phyloP scores from a whole-genome alignment of 2,329 filamentous ascomycete species.

The Pyricularia sp. region DNA sequence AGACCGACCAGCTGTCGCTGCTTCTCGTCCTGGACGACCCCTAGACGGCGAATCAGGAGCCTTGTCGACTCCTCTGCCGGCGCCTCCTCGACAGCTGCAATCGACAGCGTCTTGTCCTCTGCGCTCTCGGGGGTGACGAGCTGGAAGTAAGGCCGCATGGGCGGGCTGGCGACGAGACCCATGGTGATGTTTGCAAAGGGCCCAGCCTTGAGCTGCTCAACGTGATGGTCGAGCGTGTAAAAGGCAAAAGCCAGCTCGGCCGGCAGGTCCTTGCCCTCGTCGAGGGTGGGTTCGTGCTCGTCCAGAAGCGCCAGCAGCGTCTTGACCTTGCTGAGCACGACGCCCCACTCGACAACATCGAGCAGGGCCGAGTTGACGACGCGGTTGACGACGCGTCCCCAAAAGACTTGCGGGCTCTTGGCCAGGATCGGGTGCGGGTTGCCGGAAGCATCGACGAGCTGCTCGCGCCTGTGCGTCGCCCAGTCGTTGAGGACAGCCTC shows the following conservation, averaged over 20 bases:
- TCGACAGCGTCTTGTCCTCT: conserved; percentile 5
- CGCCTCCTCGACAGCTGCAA: conserved; percentile 8
- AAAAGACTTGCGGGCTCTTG: neutral
- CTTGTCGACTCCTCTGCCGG: conserved; percentile 4
- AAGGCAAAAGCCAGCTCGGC: conserved; percentile 9
- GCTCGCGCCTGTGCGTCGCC: conserved; percentile 9
- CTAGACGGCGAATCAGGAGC: conserved; percentile 7
- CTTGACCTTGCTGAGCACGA: conserved; percentile 9
- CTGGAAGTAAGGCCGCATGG: conserved; percentile 7
- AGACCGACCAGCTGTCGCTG: conserved; percentile 9
- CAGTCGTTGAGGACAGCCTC: conserved; percentile 5
- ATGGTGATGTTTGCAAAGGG: conserved; percentile 6
- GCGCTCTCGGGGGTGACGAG: conserved; percentile 2
- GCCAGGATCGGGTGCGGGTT: conserved; percentile 4
- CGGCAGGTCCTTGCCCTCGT: conserved; percentile 3
- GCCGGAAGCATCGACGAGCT: conserved; percentile 3
- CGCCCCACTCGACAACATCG: conserved; percentile 9
- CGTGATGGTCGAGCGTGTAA: conserved; percentile 11
- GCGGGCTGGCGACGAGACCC: conserved; percentile 6
- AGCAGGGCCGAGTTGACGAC: conserved; percentile 8
- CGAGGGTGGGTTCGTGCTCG: conserved; percentile 1
- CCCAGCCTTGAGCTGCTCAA: conserved; percentile 7
- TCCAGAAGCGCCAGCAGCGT: conserved; percentile 8
- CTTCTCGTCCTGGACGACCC: conserved; percentile 8
- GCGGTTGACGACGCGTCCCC: conserved; percentile 5